phyloP scores from a whole-genome alignment of 257 asterid species.

The Eucommia ulmoides region DNA sequence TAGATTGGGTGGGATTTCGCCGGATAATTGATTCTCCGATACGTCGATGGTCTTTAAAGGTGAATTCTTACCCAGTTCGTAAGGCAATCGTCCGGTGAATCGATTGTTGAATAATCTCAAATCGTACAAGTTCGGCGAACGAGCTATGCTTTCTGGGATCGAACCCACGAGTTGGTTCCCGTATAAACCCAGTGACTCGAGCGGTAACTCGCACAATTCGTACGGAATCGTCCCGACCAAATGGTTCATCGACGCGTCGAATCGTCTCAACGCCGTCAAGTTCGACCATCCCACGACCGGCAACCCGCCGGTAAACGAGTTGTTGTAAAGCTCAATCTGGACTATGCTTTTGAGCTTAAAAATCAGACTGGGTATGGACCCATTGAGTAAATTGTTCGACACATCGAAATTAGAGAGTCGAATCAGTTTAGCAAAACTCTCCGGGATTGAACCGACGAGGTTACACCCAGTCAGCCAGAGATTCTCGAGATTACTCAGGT shows the following conservation, averaged over 20 bases:
- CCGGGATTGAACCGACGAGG: conserved; percentile 50
- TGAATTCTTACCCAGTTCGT: conserved; percentile 64
- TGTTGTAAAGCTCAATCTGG: conserved; percentile 62
- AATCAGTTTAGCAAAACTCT: conserved; percentile 27
- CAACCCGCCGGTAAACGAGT: conserved; percentile 40
- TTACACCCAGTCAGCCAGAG: conserved; percentile 45
- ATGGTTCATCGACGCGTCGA: conserved; percentile 52
- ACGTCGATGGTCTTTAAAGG: conserved; percentile 41
- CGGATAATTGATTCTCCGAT: conserved; percentile 32
- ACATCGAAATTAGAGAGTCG: conserved; percentile 54
- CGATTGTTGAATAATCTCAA: conserved; percentile 39
- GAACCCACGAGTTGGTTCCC: conserved; percentile 48
- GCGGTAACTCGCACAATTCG: conserved; percentile 60
- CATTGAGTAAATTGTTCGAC: conserved; percentile 36
- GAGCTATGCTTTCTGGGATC: conserved; percentile 54
- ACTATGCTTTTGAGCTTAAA: conserved; percentile 34
- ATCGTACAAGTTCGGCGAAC: conserved; percentile 44
- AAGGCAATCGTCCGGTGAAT: conserved; percentile 48
- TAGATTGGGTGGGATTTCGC: conserved; percentile 41
- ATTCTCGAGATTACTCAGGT: conserved; percentile 39
- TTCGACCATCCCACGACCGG: conserved; percentile 70
- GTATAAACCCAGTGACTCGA: conserved; percentile 53
- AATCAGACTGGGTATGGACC: conserved; percentile 37
- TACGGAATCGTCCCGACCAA: conserved; percentile 55
- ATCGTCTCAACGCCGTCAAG: conserved; percentile 48